Base-by-base conservation (phyloP, 192 early-diverging fungal species). In the Coemansia sp. region DNA sequence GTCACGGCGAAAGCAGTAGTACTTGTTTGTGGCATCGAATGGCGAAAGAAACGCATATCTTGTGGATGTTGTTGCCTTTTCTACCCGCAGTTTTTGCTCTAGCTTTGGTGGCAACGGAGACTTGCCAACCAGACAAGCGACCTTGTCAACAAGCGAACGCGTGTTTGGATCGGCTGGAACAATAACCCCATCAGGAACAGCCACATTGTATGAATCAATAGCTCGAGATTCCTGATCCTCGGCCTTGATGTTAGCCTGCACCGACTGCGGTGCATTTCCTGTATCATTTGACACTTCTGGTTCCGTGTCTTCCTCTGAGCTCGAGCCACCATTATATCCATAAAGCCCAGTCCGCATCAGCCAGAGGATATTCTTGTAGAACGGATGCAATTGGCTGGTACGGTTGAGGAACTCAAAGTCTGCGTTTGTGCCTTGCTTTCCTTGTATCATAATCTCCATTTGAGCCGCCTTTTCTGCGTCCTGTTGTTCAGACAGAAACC, bases 391-490 rank as follows among this genome's bases (percentile, higher is more conserved):
- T 1, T 50, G 61, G 60, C 87, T 71, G 4, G 73, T 70, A 10
- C 79, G 74, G 58, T 84, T 81, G 59, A 94, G 67, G 68, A 94
- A 94, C 4, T 74, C 84, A 76, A 92, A 92, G 14, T 85, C 83
- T 19, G 85, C 84, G 54, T 91, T 92, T 23, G 83, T 85, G 0
- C 84, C 88, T 64, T 92, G 89, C 67, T 88, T 87, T 57, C 86
- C 90, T 62, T 92, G 88, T 23, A 92, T 82, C 34, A 85, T 64
- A 46, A 92, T 85, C 69, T 92, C 91, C 77, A 88, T 85, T 23
- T 87, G 83, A 11, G 42, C 62, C 1, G 90, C 75, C 45, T 43
- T 85, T 74, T 19, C 71, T 65, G 62, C 76, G 35, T 57, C 55
- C 64, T 54, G 65, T 48, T 74, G 82, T 2, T 71, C 70, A 48